Evolutionary conservation across 352 stramenopile genomes (phyloP).

Genomic region (Halophytophthora polymorphica): DNA sequence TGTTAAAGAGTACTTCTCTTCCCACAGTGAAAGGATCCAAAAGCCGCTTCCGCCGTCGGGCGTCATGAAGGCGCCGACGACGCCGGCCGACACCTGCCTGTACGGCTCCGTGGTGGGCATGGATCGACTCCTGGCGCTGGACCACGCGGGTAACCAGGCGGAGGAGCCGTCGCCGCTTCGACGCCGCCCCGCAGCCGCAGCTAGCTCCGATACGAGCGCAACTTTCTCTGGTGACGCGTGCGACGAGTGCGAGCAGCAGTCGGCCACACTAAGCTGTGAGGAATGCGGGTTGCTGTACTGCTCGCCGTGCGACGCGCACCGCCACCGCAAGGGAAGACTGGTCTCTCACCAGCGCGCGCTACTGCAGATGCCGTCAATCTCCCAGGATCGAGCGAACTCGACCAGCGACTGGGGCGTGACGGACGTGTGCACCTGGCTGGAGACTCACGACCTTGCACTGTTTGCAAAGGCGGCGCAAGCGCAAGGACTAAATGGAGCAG

Average conservation of each 20-base stretch:
- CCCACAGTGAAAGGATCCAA: neutral
- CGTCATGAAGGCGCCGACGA: conserved; percentile 16
- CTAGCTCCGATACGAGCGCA: too few species aligned
- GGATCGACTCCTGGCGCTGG: conserved; percentile 23
- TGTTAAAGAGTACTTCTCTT: neutral
- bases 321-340: conserved; percentile 85
- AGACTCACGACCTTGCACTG: conserved; percentile 52
- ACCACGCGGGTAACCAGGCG: conserved; percentile 18
- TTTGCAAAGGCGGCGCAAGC: conserved; percentile 43
- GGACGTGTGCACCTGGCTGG: conserved; percentile 60
- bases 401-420: conserved; percentile 28
- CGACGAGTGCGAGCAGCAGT: conserved; percentile 68
- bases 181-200: conserved; percentile 8
- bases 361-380: conserved; percentile 1
- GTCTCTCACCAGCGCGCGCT: conserved; percentile 53
- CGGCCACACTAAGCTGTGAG: conserved; percentile 48
- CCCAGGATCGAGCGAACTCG: conserved; percentile 5
- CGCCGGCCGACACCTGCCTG: conserved; percentile 25
- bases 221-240: too few species aligned
- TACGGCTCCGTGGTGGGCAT: conserved; percentile 42
- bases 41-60: neutral
- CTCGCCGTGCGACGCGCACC: conserved; percentile 49
- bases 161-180: neutral
- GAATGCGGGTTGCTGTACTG: conserved; percentile 81
- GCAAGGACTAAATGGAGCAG: conserved; percentile 44